Evolutionary conservation across 2,329 filamentous ascomycete genomes (phyloP).

Genomic region (Botrytis squamosa): DNA sequence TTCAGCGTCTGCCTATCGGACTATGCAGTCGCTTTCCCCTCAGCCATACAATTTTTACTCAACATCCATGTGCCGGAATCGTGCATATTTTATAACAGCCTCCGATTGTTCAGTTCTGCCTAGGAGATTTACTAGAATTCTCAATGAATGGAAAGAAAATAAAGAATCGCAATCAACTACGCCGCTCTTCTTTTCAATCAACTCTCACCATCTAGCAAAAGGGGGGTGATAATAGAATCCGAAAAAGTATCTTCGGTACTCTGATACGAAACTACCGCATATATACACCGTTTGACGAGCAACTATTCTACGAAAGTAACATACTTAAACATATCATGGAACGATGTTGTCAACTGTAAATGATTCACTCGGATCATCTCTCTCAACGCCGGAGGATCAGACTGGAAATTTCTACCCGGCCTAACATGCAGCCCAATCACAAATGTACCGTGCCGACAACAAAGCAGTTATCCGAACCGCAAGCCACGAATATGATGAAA

Average conservation of each 20-base stretch:
- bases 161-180: not conserved
- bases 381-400: not conserved
- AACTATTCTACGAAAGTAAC: not conserved
- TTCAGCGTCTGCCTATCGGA: not conserved
- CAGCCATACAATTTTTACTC: not conserved
- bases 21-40: not conserved
- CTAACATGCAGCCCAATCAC: not conserved
- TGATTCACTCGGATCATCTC: not conserved
- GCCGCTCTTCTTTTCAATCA: not conserved
- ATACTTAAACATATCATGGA: not conserved
- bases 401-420: not conserved
- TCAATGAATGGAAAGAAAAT: not conserved
- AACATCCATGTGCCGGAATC: not conserved
- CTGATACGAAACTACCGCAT: not conserved
- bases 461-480: not conserved
- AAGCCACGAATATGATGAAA: not conserved
- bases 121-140: not conserved
- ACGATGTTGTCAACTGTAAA: not conserved
- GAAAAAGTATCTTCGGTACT: not conserved
- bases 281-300: not conserved
- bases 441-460: not conserved
- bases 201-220: not conserved
- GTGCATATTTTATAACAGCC: not conserved
- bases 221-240: not conserved
- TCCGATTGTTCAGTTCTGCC: not conserved